Evolutionary conservation across 768 basidiomycete genomes (phyloP), one percentile per base, ranked within the genome.

Genomic region (Cyclocybe aegerita): DNA sequence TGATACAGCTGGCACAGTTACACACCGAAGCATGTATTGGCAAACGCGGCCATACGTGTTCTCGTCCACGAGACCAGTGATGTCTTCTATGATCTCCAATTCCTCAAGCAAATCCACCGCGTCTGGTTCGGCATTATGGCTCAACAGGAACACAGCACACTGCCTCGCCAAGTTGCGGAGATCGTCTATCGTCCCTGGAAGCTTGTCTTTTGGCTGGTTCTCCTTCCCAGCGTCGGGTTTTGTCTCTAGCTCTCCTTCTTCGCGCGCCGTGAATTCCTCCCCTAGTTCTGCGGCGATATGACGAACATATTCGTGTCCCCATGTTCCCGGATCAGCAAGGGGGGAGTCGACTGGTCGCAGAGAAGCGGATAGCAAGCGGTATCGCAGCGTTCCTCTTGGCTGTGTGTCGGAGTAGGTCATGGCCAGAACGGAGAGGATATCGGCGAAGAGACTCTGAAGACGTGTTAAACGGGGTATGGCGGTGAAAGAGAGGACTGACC

Each of bases 341-440:
- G 83, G 81, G 2, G 88, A 81, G 36, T 82, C 76, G 12, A 79
- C 62, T 32, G 85, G 82, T 39, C 82, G 80, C 43, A 88, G 74
- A 12, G 86, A 81, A 7, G 85, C 82, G 6, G 91, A 88, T 33
- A 94, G 77, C 15, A 98, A 81, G 41, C 95, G 89, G 72, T 97
- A 98, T 55, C 85, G 83, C 29, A 99, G 85, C 2, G 97, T 99
- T 49, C 96, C 96, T 43, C 97, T 87, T 36, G 93, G 93, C 72
- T 97, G 86, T 12, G 93, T 95, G 71, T 99, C 97, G 7, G 95
- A 98, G 67, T 98, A 98, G 6, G 97, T 99, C 97, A 99, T 99
- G 6, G 96, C 97, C 39, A 99, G 85, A 5, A 98, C 96, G 35
- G 96, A 98, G 23, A 99, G 80, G 53, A 99, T 98, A 61, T 98